Base-by-base conservation (phyloP, 2,329 filamentous ascomycete genomes). In the Zymoseptoria ardabiliae region DNA sequence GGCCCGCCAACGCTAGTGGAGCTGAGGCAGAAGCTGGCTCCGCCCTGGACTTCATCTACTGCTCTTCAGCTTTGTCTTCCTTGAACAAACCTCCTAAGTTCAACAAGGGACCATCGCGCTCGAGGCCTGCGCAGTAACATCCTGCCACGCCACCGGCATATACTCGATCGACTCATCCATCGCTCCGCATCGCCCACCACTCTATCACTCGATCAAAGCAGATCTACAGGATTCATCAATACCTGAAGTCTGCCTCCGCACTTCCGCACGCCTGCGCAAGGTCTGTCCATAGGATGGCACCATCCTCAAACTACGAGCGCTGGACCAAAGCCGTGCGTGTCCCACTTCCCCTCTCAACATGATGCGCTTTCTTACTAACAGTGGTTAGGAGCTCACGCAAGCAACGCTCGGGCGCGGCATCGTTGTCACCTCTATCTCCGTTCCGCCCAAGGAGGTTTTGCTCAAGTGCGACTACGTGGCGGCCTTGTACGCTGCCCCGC, bases 271-370 rank as follows among this genome's bases (percentile, higher is more conserved):
- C 35, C 11, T 41, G 35, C 17, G 35, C 35, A 41, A 41, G 13
- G 35, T 41, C 35, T 41, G 35, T 11, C 8, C 35, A 17, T 41
- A 53, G 21, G 28, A 53, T 25, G 19, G 4, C 10, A 23, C 25
- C 11, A 13, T 20, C 19, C 11, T 52, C 17, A 5, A 52, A 22
- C 50, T 52, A 63, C 25, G 4, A 53, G n/a, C 53, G 35, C 48
- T 63, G 51, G 53, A 60, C 30, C 52, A 63, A 58, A 63, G 13
- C 50, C 25, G 50, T n/a, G 7, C 7, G 25, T 23, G 20, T 53
- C 25, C 50, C 22, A 25, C 50, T n/a, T 21, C 3, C 3, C 19
- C 8, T 21, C 13, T 21, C 7, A 25, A 17, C 19, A n/a, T 25
- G 50, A 53, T 8, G 9, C 19, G 9, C 6, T 11, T 21, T 21